Evolutionary conservation across 306 rosid genomes (phyloP).

Genomic region (Prunus persica): Prunus_persica_NCBIv2 NC_034010.1:21273501-21274000

Average conservation of each 20-base stretch:
- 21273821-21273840: too few species aligned
- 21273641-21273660: conserved; percentile 29
- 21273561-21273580: conserved; percentile 38
- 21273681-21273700: conserved; percentile 32
- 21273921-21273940: too few species aligned
- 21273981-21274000: too few species aligned
- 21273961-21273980: too few species aligned
- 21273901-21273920: too few species aligned
- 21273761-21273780: conserved; percentile 32
- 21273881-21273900: too few species aligned
- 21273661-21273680: conserved; percentile 42
- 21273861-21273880: too few species aligned
- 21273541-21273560: conserved; percentile 34
- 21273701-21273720: conserved; percentile 21
- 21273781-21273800: conserved; percentile 31
- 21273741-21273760: conserved; percentile 37
- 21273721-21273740: conserved; percentile 42
- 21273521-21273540: conserved; percentile 26
- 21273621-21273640: conserved; percentile 41
- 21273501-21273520: conserved; percentile 30
- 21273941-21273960: too few species aligned
- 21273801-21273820: too few species aligned
- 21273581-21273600: conserved; percentile 31
- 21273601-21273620: conserved; percentile 38
- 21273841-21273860: too few species aligned